Conservation (phyloP, 371 early-diverging fungal genomes). For the Mucor irregularis region DNA sequence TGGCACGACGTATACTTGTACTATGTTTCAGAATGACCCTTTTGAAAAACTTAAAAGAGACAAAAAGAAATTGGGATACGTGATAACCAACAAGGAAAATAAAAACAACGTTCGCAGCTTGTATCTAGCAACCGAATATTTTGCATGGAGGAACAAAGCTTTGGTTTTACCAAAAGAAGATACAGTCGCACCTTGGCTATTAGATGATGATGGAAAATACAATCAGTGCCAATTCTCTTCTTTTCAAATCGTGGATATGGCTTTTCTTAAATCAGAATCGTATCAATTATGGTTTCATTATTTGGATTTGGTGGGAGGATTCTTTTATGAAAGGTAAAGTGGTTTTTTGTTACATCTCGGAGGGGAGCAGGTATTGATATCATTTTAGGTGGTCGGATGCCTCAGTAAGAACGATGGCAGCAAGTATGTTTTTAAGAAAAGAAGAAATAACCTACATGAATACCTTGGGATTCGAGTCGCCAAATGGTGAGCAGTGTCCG, state of each 20-base stretch:
- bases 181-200: slow-evolving; percentile 34
- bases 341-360: no score
- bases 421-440: slow-evolving; percentile 76
- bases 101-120: slow-evolving; percentile 61
- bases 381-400: slow-evolving; percentile 66
- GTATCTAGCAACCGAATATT: slow-evolving; percentile 66
- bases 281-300: slow-evolving; percentile 81
- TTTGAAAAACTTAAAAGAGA: slow-evolving; percentile 78
- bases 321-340: slow-evolving; percentile 92
- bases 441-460: slow-evolving; percentile 89
- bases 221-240: slow-evolving; percentile 76
- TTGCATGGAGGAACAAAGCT: slow-evolving; percentile 39
- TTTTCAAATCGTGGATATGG: slow-evolving; percentile 69
- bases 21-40: slow-evolving; percentile 79
- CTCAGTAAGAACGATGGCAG: slow-evolving; percentile 79
- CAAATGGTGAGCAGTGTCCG: slow-evolving; percentile 44
- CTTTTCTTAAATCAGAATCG: slow-evolving; percentile 69
- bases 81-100: slow-evolving; percentile 74
- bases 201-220: slow-evolving; percentile 31
- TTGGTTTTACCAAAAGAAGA: slow-evolving; percentile 2
- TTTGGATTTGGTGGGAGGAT: slow-evolving; percentile 83
- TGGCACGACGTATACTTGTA: slow-evolving; percentile 80
- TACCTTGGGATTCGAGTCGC: slow-evolving; percentile 75
- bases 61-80: slow-evolving; percentile 79
- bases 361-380: not conserved